phyloP scores from a whole-genome alignment of 257 asterid genomes.

The Jaltomata sinuosa region DNA sequence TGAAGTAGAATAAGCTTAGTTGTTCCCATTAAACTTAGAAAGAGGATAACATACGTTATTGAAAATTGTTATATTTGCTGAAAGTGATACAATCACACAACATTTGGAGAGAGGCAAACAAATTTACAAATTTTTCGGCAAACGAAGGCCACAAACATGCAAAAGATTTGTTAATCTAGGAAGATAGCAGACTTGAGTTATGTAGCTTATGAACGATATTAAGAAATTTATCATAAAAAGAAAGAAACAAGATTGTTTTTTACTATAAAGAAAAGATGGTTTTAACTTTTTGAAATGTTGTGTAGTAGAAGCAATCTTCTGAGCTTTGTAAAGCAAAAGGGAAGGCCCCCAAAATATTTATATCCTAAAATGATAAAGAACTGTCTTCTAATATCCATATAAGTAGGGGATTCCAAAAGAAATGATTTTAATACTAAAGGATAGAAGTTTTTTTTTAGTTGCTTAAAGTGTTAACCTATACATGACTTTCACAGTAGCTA shows the following conservation, averaged over 20 bases:
- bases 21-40: too few relatives aligned
- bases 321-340: neutral
- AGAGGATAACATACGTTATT: neutral
- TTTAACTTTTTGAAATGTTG: neutral
- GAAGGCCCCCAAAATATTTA: neutral
- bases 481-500: neutral
- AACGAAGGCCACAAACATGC: too few relatives aligned
- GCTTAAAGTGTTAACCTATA: neutral
- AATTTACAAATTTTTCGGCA: too few relatives aligned
- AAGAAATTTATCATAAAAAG: neutral
- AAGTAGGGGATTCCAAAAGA: neutral
- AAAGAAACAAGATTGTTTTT: neutral
- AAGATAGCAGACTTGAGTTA: too few relatives aligned
- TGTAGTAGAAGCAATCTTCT: neutral
- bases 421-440: neutral
- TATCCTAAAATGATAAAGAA: neutral
- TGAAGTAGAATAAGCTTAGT: too few relatives aligned
- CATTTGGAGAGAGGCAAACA: too few relatives aligned
- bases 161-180: too few relatives aligned
- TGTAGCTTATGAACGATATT: too few relatives aligned
- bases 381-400: neutral
- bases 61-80: neutral
- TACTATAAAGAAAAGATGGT: neutral
- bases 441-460: neutral
- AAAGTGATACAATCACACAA: neutral